phyloP scores from a whole-genome alignment of 2,329 filamentous ascomycete genomes.

The Aspergillus quadrilineatus region DNA sequence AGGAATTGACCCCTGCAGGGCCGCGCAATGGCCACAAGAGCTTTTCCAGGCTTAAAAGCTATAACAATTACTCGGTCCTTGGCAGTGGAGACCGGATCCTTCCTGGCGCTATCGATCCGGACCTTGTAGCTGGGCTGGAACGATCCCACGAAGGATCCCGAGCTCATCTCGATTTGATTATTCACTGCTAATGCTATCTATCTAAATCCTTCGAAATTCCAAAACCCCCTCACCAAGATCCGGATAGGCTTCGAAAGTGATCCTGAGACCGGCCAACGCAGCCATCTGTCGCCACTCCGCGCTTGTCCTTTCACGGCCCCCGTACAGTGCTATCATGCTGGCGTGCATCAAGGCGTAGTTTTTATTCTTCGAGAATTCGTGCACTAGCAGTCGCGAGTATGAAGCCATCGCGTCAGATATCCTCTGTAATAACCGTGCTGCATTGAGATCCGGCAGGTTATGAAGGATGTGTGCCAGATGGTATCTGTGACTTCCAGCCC shows the following conservation, averaged over 20 bases:
- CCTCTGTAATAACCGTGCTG: conserved; percentile 37
- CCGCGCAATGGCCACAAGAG: no score
- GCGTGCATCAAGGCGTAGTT: conserved; percentile 38
- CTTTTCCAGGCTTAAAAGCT: no score
- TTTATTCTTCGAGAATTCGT: conserved; percentile 38
- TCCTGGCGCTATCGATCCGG: not conserved
- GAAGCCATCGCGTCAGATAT: conserved; percentile 35
- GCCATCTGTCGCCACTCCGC: conserved; percentile 38
- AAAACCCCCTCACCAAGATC: conserved; percentile 34
- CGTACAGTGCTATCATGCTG: conserved; percentile 39
- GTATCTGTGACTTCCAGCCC: no score
- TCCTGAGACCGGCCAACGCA: conserved; percentile 30
- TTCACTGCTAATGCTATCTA: not conserved
- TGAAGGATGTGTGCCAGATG: conserved; percentile 39
- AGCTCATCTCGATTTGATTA: not conserved
- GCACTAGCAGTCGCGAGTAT: conserved; percentile 36
- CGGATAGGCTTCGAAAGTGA: conserved; percentile 39
- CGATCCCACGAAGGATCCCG: no score
- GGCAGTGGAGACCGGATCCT: no score
- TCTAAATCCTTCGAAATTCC: conserved; percentile 19
- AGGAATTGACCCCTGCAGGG: no score
- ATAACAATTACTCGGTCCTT: no score
- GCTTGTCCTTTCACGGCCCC: conserved; percentile 35
- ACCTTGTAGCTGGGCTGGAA: no score
- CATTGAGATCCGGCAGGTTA: conserved; percentile 39